Conservation (phyloP, 768 basidiomycete species). For the Crassisporium funariophilum region DNA sequence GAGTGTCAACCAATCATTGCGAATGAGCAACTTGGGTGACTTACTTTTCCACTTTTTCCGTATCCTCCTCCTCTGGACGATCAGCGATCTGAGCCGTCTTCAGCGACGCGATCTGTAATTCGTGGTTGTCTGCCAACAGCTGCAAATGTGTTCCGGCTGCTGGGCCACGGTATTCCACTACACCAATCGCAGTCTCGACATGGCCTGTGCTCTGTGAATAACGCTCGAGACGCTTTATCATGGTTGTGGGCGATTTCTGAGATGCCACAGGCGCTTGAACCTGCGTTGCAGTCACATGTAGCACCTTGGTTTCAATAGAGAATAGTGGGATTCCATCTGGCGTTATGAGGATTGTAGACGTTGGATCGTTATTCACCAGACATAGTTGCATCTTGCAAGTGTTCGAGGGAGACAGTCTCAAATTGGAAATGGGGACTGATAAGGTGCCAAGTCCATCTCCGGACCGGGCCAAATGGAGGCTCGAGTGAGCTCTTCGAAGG, state of each 20-base stretch:
- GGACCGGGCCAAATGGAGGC: no score
- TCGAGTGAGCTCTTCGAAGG: no score
- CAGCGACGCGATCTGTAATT: constrained; percentile 14
- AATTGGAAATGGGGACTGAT: no score
- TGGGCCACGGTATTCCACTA: constrained; percentile 25
- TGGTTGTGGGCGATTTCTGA: constrained; percentile 23
- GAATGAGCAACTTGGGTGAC: no score
- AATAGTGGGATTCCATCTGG: constrained; percentile 35
- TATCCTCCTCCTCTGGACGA: no score
- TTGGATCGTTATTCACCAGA: constrained; percentile 42
- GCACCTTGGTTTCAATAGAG: constrained; percentile 30
- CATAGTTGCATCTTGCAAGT: constrained; percentile 40
- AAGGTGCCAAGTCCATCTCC: no score
- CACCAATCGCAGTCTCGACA: constrained; percentile 35
- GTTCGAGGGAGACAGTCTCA: no score
- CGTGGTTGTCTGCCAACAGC: constrained; percentile 18
- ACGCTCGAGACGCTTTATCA: constrained; percentile 30
- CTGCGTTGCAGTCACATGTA: constrained; percentile 2
- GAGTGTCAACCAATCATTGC: no score
- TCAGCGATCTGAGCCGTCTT: no score
- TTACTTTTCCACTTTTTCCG: no score
- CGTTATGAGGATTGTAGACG: constrained; percentile 35
- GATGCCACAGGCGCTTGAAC: constrained; percentile 1
- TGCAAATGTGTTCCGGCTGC: constrained; percentile 23
- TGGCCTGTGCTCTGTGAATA: constrained; percentile 29